phyloP scores from a whole-genome alignment of 2,329 filamentous ascomycete genomes.

The Graphiopsis chlorocephala region DNA sequence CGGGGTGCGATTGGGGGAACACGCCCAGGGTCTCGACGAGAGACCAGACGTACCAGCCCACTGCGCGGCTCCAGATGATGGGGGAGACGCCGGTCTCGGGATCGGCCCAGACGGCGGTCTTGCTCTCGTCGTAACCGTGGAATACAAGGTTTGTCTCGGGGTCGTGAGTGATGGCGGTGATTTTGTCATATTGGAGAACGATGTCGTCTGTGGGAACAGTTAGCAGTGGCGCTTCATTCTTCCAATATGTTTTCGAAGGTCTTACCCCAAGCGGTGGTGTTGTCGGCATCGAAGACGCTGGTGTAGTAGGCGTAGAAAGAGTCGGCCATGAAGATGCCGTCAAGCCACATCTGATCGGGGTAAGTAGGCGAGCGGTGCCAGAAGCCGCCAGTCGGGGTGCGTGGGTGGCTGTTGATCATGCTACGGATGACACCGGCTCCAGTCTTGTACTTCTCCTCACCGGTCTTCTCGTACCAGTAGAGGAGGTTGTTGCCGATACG shows the following conservation, averaged over 20 bases:
- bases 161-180: constrained; percentile 40
- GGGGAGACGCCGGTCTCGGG: constrained; percentile 50
- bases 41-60: constrained; percentile 55
- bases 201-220: constrained; percentile 15
- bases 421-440: constrained; percentile 23
- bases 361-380: constrained; percentile 40
- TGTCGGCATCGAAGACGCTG: constrained; percentile 9
- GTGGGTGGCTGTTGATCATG: constrained; percentile 31
- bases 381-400: constrained; percentile 29
- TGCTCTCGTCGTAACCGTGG: constrained; percentile 53
- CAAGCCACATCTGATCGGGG: constrained; percentile 36
- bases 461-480: constrained; percentile 23
- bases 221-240: not conserved
- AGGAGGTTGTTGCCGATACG: constrained; percentile 32
- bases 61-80: constrained; percentile 51
- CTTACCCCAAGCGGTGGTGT: constrained; percentile 17
- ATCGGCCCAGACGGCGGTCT: constrained; percentile 51
- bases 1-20: constrained; percentile 21
- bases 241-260: not conserved
- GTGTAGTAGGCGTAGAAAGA: constrained; percentile 40
- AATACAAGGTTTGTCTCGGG: constrained; percentile 44
- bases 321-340: constrained; percentile 50
- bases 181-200: constrained; percentile 44
- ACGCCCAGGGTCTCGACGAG: constrained; percentile 50
- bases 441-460: constrained; percentile 24